Base-by-base conservation (phyloP, 768 basidiomycete genomes). In the Lentinula guzmanii region DNA sequence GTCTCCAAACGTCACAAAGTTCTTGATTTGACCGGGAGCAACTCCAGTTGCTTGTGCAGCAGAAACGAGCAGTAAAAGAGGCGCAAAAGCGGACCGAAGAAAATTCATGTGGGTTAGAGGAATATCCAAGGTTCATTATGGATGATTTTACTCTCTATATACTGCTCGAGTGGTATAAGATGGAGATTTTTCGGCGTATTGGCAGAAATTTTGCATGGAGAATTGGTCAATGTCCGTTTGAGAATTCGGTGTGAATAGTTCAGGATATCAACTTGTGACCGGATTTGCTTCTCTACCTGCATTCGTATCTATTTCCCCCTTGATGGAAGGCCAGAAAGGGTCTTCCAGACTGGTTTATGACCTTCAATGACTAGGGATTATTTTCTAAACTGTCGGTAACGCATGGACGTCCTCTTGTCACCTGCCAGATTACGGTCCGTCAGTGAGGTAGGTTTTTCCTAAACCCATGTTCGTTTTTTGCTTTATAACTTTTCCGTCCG, bases 1-100 rank as follows among this genome's bases (percentile, higher is more conserved):
- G 70, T 88, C 86, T 3, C 87, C 86, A 61, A 89, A 89, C 0
- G 85, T 86, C 58, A 85, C 86, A 13, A 88, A 75, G 61, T 82
- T 80, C 68, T 82, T 84, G 61, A 89, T 86, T 63, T 85, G 82
- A 5, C 74, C 74, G 0, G 75, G 71, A 24, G 64, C 61, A 3
- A 78, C 66, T 10, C 72, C 76, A 2, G 63, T 54, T 31, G 66
- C 66, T 35, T 45, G 50, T 16, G 41, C 41, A 9, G 8, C 21
- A 24, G 34, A 11, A 10, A 15, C 39, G 4, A 43, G 18, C 16
- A 51, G 16, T 16, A 60, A 16, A 33, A 52, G 37, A 52, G 21
- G 7, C n/a, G 34, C 21, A 39, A 37, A 31, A 7, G 35, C 16
- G 18, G 33, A 31, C 11, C 7, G 13, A 33, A 59, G 58, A 59